Percentiles rank a stretch among this genome's conserved stretches.
Conservation (phyloP, 176 grass and related monocot species). For the Otatea glauca region DNA sequence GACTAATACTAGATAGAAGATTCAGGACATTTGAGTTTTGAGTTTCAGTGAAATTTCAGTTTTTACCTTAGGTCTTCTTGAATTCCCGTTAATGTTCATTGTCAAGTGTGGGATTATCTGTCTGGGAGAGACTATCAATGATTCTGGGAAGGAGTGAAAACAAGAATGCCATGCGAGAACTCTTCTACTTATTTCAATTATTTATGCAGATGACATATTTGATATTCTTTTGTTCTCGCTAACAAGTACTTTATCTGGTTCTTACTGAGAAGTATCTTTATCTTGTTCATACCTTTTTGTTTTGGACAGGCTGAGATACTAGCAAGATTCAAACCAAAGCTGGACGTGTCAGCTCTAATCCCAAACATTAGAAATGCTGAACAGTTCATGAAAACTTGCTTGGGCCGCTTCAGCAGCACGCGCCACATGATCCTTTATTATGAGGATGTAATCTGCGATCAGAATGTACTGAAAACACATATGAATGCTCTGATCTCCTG, state of each 20-base stretch:
- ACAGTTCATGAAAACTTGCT: slow-evolving; percentile 50
- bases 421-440: slow-evolving; percentile 85
- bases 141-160: background rate
- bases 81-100: background rate
- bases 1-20: background rate
- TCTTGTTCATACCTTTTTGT: background rate
- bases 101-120: background rate
- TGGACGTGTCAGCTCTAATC: slow-evolving; percentile 60
- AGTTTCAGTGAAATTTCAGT: background rate
- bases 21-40: background rate
- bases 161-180: background rate
- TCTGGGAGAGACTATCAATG: too few relatives aligned
- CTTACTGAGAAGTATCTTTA: background rate
- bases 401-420: slow-evolving; percentile 55
- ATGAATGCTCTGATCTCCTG: background rate
- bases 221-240: background rate
- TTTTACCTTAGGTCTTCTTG: background rate
- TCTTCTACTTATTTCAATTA: background rate
- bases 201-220: background rate
- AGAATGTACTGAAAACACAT: slow-evolving; percentile 47
- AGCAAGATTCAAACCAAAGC: slow-evolving; percentile 75
- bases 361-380: slow-evolving; percentile 59
- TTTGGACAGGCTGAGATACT: slow-evolving; percentile 78
- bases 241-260: background rate
- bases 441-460: slow-evolving; percentile 74